These are phyloP conservation scores for Paramecium tetraurelia DNA, from an alignment of 73 alveolate species.

Conservation along the genomic window DNA sequence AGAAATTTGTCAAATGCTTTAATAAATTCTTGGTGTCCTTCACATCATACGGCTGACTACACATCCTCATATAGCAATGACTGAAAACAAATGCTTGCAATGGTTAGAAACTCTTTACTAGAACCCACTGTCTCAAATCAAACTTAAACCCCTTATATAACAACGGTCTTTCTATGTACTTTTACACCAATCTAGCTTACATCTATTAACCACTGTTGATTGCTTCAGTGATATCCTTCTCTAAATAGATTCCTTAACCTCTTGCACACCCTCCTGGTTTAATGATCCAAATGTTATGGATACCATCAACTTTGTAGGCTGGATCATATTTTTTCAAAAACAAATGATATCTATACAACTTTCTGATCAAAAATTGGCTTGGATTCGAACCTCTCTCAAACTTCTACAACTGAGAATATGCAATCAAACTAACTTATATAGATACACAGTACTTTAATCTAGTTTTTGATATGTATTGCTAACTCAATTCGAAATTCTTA, in stretches of 20 bases:
- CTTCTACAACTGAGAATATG: neutral
- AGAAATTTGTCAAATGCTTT: constrained; percentile 75
- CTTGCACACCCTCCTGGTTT: constrained; percentile 80
- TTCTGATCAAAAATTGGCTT: neutral
- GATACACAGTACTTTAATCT: constrained; percentile 4
- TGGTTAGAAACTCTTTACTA: constrained; percentile 77
- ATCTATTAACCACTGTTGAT: constrained; percentile 66
- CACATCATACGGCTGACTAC: constrained; percentile 70
- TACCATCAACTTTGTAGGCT: constrained; percentile 66
- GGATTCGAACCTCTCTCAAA: constrained; percentile 41
- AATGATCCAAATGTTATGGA: constrained; percentile 75
- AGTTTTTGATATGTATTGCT: neutral
- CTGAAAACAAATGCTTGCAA: constrained; percentile 66
- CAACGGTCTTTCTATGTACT: constrained; percentile 79
- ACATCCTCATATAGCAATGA: constrained; percentile 71
- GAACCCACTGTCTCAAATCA: constrained; percentile 80
- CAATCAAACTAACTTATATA: neutral
- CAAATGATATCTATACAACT: neutral
- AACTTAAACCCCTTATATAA: constrained; percentile 59
- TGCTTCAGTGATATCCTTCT: constrained; percentile 61
- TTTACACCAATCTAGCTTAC: constrained; percentile 74
- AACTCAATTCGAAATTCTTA: constrained; percentile 21
- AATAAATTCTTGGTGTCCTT: constrained; percentile 65
- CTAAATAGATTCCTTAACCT: constrained; percentile 78
- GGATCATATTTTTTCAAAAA: constrained; percentile 41